These are phyloP conservation scores for Rhizopogon vulgaris DNA, from an alignment of 768 basidiomycete species.

Conservation along the genomic window DNA sequence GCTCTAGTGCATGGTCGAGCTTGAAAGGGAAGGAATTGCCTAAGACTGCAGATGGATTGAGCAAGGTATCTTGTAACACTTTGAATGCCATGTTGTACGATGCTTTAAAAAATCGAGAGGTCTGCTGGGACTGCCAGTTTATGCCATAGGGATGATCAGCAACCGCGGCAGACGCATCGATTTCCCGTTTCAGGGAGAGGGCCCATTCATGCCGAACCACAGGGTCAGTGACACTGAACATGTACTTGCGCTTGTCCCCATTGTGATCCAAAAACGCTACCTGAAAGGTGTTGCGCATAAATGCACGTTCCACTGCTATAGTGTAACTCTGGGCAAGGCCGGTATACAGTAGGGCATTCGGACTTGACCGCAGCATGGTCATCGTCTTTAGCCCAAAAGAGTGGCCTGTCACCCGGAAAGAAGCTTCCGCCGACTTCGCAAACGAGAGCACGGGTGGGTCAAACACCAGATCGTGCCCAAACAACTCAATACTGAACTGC, in stretches of 20 bases:
- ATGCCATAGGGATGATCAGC: constrained; percentile 21
- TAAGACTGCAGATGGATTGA: constrained; percentile 32
- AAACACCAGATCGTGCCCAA: constrained; percentile 83
- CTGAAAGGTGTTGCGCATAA: constrained; percentile 97
- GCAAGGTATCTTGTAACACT: constrained; percentile 80
- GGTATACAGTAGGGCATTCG: constrained; percentile 76
- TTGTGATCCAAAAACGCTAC: constrained; percentile 71
- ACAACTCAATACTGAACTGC: constrained; percentile 74
- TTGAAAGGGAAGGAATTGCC: constrained; percentile 19
- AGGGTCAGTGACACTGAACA: constrained; percentile 88
- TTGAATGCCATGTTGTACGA: constrained; percentile 73
- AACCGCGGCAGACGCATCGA: constrained; percentile 40
- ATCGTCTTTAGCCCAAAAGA: constrained; percentile 79
- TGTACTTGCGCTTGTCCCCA: constrained; percentile 76
- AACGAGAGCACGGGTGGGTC: constrained; percentile 85
- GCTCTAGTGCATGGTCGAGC: constrained; percentile 29
- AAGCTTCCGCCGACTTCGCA: constrained; percentile 67
- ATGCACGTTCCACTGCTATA: constrained; percentile 81
- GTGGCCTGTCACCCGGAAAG: constrained; percentile 87
- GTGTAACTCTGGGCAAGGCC: constrained; percentile 76
- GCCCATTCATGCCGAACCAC: constrained; percentile 72
- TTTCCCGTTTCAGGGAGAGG: constrained; percentile 59
- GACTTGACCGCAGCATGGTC: constrained; percentile 77
- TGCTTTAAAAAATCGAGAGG: constrained; percentile 51
- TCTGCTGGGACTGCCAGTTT: constrained; percentile 30